Base-by-base conservation (phyloP, 352 stramenopile genomes). In the Pythium aristosporum region DNA sequence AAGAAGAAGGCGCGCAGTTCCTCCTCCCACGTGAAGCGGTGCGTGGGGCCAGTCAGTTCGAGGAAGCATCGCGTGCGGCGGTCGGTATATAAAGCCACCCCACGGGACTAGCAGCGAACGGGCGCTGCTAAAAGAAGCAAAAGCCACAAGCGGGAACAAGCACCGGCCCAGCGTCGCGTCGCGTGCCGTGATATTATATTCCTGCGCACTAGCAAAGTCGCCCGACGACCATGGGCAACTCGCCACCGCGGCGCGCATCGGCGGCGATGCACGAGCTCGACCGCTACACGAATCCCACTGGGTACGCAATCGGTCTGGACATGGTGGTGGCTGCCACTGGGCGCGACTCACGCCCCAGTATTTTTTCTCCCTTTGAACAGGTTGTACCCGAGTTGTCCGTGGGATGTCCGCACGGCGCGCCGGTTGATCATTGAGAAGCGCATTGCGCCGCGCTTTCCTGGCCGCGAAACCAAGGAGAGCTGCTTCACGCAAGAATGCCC, bases 331-430 rank as follows among this genome's bases (percentile, higher is more conserved):
- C 50, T 30, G 25, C 25, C 5, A 5, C 25, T 30, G n/a, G n/a
- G 34, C 34, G 50, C 34, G 20, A 32, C 43, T 50, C 21, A 21
- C 44, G 7, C 18, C 54, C 25, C 25, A 30, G 52, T 49, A n/a
- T 55, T 64, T 11, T 7, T 57, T 25, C 21, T 28, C 20, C 2
- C 8, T 64, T 5, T 30, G 5, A 30, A 30, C 25, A 94, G 85
- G 13, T 58, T 94, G 63, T 94, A 94, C 58, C 68, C 76, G 58
- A 86, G 62, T 25, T 94, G 85, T 77, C 81, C 79, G 16, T 94
- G 85, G 85, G 85, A 91, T 37, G 48, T 76, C 15, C 91, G 89
- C 63, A 65, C 69, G 9, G 83, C 76, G 46, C 77, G 80, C 10
- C 76, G 76, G 15, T 63, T 94, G 59, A 89, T 94, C 30, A 23